Evolutionary conservation across 257 asterid species (phyloP).

Genomic region (Solanum habrochaites): DNA sequence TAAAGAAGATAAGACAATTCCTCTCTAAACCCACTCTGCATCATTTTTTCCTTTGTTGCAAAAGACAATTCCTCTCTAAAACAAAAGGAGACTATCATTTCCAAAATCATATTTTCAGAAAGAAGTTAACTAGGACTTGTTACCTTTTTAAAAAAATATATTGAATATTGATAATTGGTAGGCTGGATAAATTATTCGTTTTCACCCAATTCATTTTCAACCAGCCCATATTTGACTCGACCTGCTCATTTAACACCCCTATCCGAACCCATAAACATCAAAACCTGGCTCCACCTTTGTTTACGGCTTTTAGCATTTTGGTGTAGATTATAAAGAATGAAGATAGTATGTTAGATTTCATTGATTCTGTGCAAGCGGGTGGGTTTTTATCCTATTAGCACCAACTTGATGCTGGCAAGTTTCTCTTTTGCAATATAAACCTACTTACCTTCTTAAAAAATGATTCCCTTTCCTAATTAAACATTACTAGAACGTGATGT

Average conservation of each 20-base stretch:
- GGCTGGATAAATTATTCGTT: not conserved
- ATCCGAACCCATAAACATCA: not conserved
- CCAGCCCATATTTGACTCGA: not conserved
- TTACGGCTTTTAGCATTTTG: not conserved
- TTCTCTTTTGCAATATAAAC: not conserved
- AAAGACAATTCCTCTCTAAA: not conserved
- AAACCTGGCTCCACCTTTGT: not conserved
- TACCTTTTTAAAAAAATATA: not conserved
- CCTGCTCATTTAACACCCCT: not conserved
- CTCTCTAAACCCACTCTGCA: not conserved
- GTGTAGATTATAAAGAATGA: not conserved
- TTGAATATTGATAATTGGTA: not conserved
- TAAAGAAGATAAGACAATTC: not conserved
- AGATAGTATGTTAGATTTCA: not conserved
- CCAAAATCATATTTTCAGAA: not conserved
- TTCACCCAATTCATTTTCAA: not conserved
- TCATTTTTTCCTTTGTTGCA: not conserved
- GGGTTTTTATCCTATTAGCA: not conserved
- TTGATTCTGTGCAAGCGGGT: not conserved
- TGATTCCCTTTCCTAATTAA: not conserved
- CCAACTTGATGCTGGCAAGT: not conserved
- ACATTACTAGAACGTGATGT: not conserved
- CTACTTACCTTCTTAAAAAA: not conserved
- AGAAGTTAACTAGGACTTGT: not conserved
- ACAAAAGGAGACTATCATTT: not conserved